Evolutionary conservation across 2,329 filamentous ascomycete species (phyloP).

Genomic region (Calonectria pteridis): DNA sequence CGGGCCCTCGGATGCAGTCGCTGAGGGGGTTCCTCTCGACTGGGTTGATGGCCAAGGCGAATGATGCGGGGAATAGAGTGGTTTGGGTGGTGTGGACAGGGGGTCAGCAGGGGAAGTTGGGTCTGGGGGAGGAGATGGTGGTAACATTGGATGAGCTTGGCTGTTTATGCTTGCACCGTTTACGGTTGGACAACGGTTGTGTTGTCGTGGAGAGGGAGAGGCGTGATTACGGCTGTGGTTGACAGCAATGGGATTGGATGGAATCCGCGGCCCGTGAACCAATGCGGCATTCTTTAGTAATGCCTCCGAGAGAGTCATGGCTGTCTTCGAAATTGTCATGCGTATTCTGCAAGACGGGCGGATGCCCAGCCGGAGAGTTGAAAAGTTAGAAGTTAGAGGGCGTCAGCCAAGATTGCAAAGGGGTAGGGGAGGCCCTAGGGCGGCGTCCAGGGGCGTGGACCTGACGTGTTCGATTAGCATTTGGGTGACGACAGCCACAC

Average conservation of each 20-base stretch:
- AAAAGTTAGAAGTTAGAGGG: not conserved
- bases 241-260: not conserved
- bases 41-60: slow-evolving; percentile 16
- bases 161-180: not conserved
- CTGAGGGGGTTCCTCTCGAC: slow-evolving; percentile 19
- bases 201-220: slow-evolving; percentile 7
- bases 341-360: not conserved
- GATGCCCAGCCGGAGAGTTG: not conserved
- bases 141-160: slow-evolving; percentile 10
- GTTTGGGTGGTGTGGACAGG: not conserved
- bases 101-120: slow-evolving; percentile 19
- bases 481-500: slow-evolving; percentile 2
- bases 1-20: slow-evolving; percentile 24
- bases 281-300: not conserved
- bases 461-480: slow-evolving; percentile 23
- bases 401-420: not conserved
- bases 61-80: slow-evolving; percentile 22
- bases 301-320: not conserved
- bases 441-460: not conserved
- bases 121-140: slow-evolving; percentile 30
- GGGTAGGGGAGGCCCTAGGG: not conserved
- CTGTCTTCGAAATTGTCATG: not conserved
- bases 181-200: not conserved
- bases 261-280: not conserved
- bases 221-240: not conserved